Conservation (phyloP, 225 moss, liverwort and hornwort species). For the Marchantia polymorpha region DNA sequence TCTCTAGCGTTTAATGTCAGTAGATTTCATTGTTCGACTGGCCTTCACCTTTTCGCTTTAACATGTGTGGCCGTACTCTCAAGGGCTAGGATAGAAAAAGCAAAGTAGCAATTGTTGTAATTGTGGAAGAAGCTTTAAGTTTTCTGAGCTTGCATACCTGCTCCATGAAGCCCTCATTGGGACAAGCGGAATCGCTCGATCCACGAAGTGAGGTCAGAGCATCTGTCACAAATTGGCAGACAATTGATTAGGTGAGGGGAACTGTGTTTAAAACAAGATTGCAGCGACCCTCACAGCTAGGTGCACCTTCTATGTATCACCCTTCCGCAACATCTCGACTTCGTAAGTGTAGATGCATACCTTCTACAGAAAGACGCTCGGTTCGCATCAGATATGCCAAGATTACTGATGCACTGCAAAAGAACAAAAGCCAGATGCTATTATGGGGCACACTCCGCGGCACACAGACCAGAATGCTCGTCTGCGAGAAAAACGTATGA, state of each 20-base stretch:
- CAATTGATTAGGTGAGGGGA: neutral
- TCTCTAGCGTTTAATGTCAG: neutral
- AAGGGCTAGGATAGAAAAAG: neutral
- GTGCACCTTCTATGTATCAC: no score
- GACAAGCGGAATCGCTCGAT: slow-evolving; percentile 65
- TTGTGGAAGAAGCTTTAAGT: neutral
- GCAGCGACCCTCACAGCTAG: no score
- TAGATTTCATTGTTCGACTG: no score
- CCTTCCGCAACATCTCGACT: no score
- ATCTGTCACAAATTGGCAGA: slow-evolving; percentile 37
- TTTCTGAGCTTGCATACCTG: slow-evolving; percentile 48
- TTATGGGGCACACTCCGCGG: neutral
- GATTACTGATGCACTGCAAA: slow-evolving; percentile 84
- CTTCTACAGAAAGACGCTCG: slow-evolving; percentile 76
- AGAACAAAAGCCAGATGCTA: neutral
- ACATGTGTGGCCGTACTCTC: neutral
- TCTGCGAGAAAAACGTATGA: neutral
- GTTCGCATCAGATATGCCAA: slow-evolving; percentile 85
- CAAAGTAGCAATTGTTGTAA: neutral
- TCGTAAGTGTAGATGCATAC: slow-evolving; percentile 54
- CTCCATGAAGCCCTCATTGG: slow-evolving; percentile 86
- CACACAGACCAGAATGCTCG: neutral
- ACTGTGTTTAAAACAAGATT: no score
- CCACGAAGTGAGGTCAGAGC: slow-evolving; percentile 65
- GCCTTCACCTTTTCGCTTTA: neutral